Evolutionary conservation across 2,329 filamentous ascomycete genomes (phyloP).

Genomic region (Ramichloridium luteum): DNA sequence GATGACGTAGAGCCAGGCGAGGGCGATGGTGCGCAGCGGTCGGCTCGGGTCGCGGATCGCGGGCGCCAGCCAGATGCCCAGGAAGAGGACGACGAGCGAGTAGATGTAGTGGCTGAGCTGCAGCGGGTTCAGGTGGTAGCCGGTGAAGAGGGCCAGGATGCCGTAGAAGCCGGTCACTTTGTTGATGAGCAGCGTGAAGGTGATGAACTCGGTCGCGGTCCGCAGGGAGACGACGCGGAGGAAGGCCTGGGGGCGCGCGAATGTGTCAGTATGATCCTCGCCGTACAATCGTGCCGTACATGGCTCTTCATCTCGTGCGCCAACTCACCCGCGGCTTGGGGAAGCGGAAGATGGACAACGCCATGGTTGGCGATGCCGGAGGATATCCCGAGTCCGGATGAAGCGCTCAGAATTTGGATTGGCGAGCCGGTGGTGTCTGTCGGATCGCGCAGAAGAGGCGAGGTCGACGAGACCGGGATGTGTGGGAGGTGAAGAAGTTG

Average conservation of each 20-base stretch:
- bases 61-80: slow-evolving; percentile 59
- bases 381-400: no score
- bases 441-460: no score
- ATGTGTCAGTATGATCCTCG: slow-evolving; percentile 1
- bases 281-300: not conserved
- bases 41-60: slow-evolving; percentile 52
- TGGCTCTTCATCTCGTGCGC: not conserved
- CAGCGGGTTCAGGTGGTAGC: slow-evolving; percentile 66
- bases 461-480: no score
- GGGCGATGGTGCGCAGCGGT: slow-evolving; percentile 61
- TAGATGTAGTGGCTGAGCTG: slow-evolving; percentile 90
- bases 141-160: slow-evolving; percentile 76
- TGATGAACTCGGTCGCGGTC: slow-evolving; percentile 75
- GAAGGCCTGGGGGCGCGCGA: slow-evolving; percentile 53
- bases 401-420: no score
- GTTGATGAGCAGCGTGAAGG: slow-evolving; percentile 74
- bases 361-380: not conserved
- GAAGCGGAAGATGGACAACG: slow-evolving; percentile 8
- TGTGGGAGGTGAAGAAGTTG: no score
- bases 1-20: slow-evolving; percentile 75
- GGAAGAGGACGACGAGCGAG: slow-evolving; percentile 57
- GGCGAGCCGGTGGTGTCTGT: no score
- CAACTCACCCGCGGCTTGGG: slow-evolving; percentile 11
- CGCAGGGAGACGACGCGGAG: slow-evolving; percentile 76
- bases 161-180: slow-evolving; percentile 87